Evolutionary conservation across 441 rosid genomes (phyloP).

Genomic region (Adansonia madagascariensis): DNA sequence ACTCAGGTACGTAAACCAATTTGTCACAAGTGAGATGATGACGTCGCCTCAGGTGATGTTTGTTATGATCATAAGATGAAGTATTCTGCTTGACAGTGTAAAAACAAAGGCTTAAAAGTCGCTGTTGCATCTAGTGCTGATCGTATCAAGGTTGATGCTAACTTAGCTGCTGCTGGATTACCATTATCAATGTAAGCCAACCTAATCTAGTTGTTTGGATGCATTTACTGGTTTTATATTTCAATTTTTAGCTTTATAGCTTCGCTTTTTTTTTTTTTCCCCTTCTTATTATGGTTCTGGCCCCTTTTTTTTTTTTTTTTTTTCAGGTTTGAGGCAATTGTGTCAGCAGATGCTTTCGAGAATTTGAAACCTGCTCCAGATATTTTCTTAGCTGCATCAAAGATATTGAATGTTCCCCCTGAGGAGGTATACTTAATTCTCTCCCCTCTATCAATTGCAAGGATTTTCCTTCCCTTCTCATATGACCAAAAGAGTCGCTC

Average conservation of each 20-base stretch:
- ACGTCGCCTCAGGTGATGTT: neutral
- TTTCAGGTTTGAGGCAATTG: slow-evolving; percentile 93
- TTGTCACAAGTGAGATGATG: slow-evolving; percentile 11
- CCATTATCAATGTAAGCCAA: slow-evolving; percentile 68
- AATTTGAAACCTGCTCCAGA: slow-evolving; percentile 97
- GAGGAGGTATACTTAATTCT: slow-evolving; percentile 59
- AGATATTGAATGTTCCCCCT: slow-evolving; percentile 72
- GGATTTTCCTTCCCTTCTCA: neutral
- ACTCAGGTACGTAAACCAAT: slow-evolving; percentile 57
- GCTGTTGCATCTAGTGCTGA: slow-evolving; percentile 99
- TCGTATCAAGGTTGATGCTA: slow-evolving; percentile 94
- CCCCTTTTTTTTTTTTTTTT: slow-evolving; percentile 9
- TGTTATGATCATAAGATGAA: slow-evolving; percentile 21
- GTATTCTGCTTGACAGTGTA: slow-evolving; percentile 61
- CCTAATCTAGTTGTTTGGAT: neutral
- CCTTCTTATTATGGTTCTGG: slow-evolving; percentile 28
- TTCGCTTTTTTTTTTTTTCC: neutral
- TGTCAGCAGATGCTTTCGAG: slow-evolving; percentile 97
- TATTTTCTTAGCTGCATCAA: slow-evolving; percentile 94
- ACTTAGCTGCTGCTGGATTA: slow-evolving; percentile 87
- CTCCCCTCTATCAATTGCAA: neutral
- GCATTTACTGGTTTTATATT: neutral
- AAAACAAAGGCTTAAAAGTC: slow-evolving; percentile 85
- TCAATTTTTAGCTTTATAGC: neutral
- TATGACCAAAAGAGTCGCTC: neutral